Evolutionary conservation across 345 rosid species (phyloP), one percentile per base, ranked within the genome.

Genomic region (Hypericum perforatum): DNA sequence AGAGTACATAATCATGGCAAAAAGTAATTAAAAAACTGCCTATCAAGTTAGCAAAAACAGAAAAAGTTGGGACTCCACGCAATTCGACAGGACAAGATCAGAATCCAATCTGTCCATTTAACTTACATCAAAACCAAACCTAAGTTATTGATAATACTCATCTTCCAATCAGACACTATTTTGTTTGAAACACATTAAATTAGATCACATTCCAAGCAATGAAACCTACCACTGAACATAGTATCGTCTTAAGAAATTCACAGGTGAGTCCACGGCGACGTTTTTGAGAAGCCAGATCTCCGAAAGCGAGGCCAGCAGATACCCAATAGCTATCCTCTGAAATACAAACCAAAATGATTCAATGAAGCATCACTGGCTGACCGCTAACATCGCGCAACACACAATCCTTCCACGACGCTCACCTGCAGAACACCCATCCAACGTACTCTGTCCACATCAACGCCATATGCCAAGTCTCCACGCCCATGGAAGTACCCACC

Each of bases 381-480:
- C 10, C 5, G 22, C 15, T 13, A 46, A 0, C 3, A 45, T 1
- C 11, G 16, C 14, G 16, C 16, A 13, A 3, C 15, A 46, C 49
- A 8, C 22, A n/a, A 13, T 22, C 13, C 12, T 39, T 32, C 32
- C 11, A 42, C n/a, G 37, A 39, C 41, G 9, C 22, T 41, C 57
- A 80, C 82, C 82, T 80, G 85, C n/a, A 76, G 65, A 9, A 80
- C 74, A 40, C 85, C 85, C 51, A 80, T 38, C 85, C 80, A 74
- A 12, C 85, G 78, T 51, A 80, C 72, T 57, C 66, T 68, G 58
- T 44, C 54, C 63, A 76, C 63, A 70, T 76, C 80, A 61, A 80
- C 74, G 57, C 85, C 85, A 66, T 74, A 80, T 11, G 78, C 70
- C 45, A 76, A 68, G 56, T 68, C 40, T 16, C 63, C 39, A 45